Evolutionary conservation across 2,329 filamentous ascomycete genomes (phyloP).

Genomic region (Fusarium chlamydosporum): DNA sequence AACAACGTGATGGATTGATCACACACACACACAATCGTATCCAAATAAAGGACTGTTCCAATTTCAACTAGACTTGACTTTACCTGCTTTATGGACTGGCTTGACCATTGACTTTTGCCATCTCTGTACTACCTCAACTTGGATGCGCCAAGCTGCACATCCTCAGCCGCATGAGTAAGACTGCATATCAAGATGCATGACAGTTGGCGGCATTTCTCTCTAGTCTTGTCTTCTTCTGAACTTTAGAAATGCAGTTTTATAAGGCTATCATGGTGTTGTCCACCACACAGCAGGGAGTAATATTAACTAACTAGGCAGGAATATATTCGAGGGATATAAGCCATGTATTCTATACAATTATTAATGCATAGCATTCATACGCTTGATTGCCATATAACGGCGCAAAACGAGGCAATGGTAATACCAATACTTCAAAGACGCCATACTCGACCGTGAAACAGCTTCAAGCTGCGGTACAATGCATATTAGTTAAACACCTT

Average conservation of each 20-base stretch:
- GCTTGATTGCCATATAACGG: not conserved
- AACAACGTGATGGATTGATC: conserved; percentile 24
- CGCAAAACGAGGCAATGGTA: no score
- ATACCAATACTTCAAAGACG: not conserved
- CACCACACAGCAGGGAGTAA: not conserved
- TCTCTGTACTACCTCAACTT: not conserved
- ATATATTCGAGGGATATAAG: not conserved
- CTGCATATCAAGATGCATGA: not conserved
- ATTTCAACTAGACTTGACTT: not conserved
- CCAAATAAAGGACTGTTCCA: conserved; percentile 28
- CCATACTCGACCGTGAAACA: not conserved
- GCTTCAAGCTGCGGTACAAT: conserved; percentile 13
- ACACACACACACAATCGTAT: conserved; percentile 30
- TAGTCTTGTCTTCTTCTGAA: not conserved
- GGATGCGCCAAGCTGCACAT: not conserved
- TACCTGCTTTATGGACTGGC: not conserved
- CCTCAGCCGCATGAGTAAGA: not conserved
- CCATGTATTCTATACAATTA: not conserved
- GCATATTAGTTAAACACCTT: no score
- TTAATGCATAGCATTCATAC: not conserved
- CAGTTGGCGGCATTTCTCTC: not conserved
- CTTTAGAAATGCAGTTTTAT: not conserved
- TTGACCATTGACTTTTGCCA: conserved; percentile 6
- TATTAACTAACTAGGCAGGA: conserved; percentile 5
- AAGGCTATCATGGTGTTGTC: not conserved